Evolutionary conservation across 2,329 filamentous ascomycete genomes (phyloP), one percentile per base, ranked within the genome.

Genomic region (Xylaria hypoxylon): DNA sequence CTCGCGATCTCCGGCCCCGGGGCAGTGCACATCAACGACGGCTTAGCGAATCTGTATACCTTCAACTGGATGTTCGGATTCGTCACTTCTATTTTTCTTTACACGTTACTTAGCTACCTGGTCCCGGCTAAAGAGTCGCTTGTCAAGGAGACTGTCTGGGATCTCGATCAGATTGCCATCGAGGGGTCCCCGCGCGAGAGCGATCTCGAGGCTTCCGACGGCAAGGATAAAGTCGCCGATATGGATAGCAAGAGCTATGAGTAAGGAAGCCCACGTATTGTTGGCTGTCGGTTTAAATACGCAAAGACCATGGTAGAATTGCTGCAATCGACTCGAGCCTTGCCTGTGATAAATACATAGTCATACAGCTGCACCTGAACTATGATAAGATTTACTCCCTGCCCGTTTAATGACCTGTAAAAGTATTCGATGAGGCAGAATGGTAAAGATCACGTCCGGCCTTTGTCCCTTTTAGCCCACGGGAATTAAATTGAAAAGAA

Each of bases 11-110:
- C 81, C 63, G 74, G 72, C 1, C 64, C 75, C 6, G 44, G 67
- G 1, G 64, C 55, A 6, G 71, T 70, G 3, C 67, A 67, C 6
- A 80, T 76, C 68, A 78, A 72, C 0, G 78, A 79, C 0, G 89
- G 89, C 0, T 78, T 81, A 0, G 76, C 79, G 47, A 83, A 86
- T 68, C 79, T 90, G 4, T 91, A 90, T 73, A 82, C 85, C 28
- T 89, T 91, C 73, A 88, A 89, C n/a, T 91, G 89, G 85, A 74
- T 91, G 19, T 82, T 89, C 55, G 89, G 89, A 0, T 90, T 91
- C 68, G 78, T 83, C 10, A 80, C 77, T 0, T 87, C 86, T 7
- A 83, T 85, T 22, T 56, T 87, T 2, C 80, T 90, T 0, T 91
- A 91, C 77, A 78, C 85, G 10, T 71, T 68, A 0, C 71, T 90